These are phyloP conservation scores for Exidia glandulosa DNA, from an alignment of 768 basidiomycete genomes.

Conservation along the genomic window DNA sequence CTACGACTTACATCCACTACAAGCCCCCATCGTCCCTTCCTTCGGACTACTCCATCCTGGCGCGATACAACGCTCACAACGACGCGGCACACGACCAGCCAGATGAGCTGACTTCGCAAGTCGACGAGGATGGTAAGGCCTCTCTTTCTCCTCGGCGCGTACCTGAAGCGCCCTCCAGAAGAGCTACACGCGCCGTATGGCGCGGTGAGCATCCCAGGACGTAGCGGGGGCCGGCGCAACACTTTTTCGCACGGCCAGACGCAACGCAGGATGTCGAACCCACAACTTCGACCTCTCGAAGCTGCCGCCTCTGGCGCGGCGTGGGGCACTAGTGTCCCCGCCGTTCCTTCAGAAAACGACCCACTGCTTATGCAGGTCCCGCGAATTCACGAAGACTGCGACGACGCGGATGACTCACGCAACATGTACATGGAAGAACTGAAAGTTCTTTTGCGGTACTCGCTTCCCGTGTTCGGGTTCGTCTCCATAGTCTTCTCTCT, in stretches of 20 bases:
- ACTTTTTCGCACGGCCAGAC: neutral
- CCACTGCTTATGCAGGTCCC: conserved; percentile 42
- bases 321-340: neutral
- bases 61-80: conserved; percentile 32
- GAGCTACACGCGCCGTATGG: neutral
- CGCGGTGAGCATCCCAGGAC: neutral
- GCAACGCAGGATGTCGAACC: neutral
- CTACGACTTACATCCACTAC: conserved; percentile 37
- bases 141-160: neutral
- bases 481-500: conserved; percentile 13
- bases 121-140: neutral
- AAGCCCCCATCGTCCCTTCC: conserved; percentile 45
- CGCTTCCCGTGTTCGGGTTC: conserved; percentile 66
- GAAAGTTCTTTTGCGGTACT: conserved; percentile 47
- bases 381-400: conserved; percentile 43
- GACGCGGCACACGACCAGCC: neutral
- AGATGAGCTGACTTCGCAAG: neutral
- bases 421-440: conserved; percentile 42
- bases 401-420: conserved; percentile 15
- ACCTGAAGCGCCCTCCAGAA: neutral
- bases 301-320: neutral
- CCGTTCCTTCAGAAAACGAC: neutral
- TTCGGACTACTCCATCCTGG: conserved; percentile 55
- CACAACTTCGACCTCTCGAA: neutral
- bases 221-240: neutral